A percentile compares a stretch with the other conserved stretches of the same genome.
These are phyloP conservation scores for Aurantiochytrium sp. DNA, from an alignment of 108 stramenopile genomes.

Conservation along the genomic window DNA sequence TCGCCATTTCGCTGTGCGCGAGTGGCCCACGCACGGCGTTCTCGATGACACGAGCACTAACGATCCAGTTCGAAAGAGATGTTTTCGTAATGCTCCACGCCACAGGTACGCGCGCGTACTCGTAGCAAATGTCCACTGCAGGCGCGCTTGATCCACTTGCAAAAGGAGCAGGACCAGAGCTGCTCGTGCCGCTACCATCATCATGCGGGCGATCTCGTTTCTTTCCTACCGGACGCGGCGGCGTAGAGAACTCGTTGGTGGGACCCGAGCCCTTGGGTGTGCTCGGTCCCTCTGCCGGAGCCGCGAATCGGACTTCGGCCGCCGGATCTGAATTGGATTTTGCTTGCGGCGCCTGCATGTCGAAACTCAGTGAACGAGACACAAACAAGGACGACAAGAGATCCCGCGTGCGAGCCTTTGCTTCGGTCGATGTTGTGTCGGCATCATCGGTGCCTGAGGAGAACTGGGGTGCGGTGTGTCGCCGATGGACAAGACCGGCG, in stretches of 20 bases:
- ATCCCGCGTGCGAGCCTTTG: neutral
- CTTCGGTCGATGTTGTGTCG: neutral
- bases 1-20: neutral
- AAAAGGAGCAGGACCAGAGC: neutral
- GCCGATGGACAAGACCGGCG: neutral
- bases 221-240: neutral
- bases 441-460: too few relatives aligned
- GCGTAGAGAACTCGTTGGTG: neutral
- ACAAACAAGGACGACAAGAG: neutral
- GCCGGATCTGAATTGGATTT: neutral
- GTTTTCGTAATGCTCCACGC: neutral
- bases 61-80: neutral
- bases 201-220: neutral
- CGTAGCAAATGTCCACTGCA: neutral
- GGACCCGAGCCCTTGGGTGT: neutral
- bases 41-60: neutral
- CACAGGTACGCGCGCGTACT: neutral
- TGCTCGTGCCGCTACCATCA: too few relatives aligned
- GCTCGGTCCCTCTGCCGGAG: neutral
- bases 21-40: neutral
- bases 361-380: neutral
- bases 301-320: neutral
- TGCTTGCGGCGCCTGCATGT: neutral
- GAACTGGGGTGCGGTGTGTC: neutral
- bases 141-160: neutral